These are phyloP conservation scores for Wickerhamomyces xylosicus DNA, from an alignment of 805 yeast genomes.

Conservation along the genomic window DNA sequence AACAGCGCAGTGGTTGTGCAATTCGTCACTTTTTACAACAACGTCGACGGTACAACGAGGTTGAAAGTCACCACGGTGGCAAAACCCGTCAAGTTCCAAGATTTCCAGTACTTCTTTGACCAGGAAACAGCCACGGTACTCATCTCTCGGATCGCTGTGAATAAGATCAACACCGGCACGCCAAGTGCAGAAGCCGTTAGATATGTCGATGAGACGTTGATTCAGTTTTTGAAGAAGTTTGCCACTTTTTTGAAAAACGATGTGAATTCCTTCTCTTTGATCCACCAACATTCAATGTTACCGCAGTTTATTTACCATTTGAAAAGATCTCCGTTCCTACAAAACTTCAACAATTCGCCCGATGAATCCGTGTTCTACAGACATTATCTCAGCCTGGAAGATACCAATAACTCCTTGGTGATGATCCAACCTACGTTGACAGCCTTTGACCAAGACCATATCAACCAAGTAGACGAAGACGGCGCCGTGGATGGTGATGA, in stretches of 20 bases:
- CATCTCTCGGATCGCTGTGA: conserved; percentile 84
- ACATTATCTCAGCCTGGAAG: conserved; percentile 85
- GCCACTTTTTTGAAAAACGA: conserved; percentile 90
- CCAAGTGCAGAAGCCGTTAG: conserved; percentile 89
- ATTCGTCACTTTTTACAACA: conserved; percentile 88
- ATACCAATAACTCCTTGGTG: conserved; percentile 82
- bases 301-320: conserved; percentile 95
- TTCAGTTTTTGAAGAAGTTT: conserved; percentile 82
- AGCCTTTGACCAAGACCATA: conserved; percentile 61
- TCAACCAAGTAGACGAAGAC: background rate
- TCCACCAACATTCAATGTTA: conserved; percentile 74
- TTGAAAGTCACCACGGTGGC: conserved; percentile 58
- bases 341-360: conserved; percentile 95
- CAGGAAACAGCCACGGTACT: conserved; percentile 97
- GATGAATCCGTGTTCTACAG: conserved; percentile 98
- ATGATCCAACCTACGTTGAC: conserved; percentile 98
- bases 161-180: conserved; percentile 60
- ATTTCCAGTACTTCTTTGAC: conserved; percentile 54
- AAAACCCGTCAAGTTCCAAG: background rate
- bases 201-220: conserved; percentile 90
- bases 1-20: conserved; percentile 50
- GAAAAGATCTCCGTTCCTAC: conserved; percentile 92
- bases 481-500: conserved; percentile 18
- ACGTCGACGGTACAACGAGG: conserved; percentile 85
- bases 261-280: conserved; percentile 69